Base-by-base conservation (phyloP, 1,139 yeast species). In the Saccharomyces uvarum region DNA sequence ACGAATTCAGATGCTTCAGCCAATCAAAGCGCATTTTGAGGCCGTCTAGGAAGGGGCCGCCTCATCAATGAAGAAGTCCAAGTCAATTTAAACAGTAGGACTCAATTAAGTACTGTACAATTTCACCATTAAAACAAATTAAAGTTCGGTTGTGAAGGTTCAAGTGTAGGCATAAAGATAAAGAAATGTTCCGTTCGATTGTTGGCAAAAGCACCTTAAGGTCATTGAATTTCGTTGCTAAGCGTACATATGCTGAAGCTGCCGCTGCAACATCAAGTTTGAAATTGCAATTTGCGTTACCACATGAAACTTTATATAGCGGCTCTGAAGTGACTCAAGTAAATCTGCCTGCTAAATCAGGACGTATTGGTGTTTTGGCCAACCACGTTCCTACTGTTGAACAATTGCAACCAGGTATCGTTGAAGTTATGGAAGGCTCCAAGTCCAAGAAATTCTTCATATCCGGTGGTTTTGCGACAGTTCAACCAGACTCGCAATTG, bases 331-430 rank as follows among this genome's bases (percentile, higher is more conserved):
- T 75, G 50, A 76, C 87, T 65, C 99, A 93, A 79, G 99, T 95
- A 65, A 93, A 93, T 78, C 80, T 93, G 67, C 99, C 99, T 70
- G 93, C 97, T 61, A 81, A 88, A 70, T 86, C 95, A 64, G 99
- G 99, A 73, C 95, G 88, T 72, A 83, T 93, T 75, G 99, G 99
- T 88, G 83, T 93, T 64, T 80, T 93, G 72, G 97, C 99, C 68
- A 86, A 89, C 79, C 99, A 93, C 82, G 96, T 93, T 71, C 99
- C 99, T 69, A 85, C 88, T 70, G 91, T 93, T 63, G 98, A 95
- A 77, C 97, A 95, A 80, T 84, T 93, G 73, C 84, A 86, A 72
- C 97, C 99, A 67, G 99, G 99, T 74, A 81, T 95, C 61, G 87
- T 93, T 67, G 97, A 91, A 76, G 83, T 93, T 70, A 84, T 89